Base-by-base conservation (phyloP, 495 filamentous ascomycete genomes). In the Talaromyces trachyspermus region DNA sequence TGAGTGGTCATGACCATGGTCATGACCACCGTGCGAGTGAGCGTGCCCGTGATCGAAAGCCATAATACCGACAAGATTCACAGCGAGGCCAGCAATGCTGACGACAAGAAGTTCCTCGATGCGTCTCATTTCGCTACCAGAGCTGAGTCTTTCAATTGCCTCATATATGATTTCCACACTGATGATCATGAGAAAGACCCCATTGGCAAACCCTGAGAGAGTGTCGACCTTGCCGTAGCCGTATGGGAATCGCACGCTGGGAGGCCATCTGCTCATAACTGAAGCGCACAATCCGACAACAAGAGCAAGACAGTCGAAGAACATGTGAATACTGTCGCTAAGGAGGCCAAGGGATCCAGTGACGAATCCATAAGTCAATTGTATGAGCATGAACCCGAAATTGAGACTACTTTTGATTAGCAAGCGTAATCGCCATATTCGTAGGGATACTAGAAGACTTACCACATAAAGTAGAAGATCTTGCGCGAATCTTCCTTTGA, bases 281-380 rank as follows among this genome's bases (percentile, higher is more conserved):
- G 94, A 84, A n/a, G 92, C 92, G 54, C 88, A 88, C 7, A 99
- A 76, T 11, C 92, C 92, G 12, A 97, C 87, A 1, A 85, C 83
- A 17, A 99, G 75, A 15, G 92, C 92, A 11, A 95, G 76, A 53
- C 92, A 99, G 63, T 99, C 92, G 53, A 99, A 99, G 60, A 99
- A 94, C 92, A 99, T 99, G 65, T 99, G 92, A 50, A 99, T 94
- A 58, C 88, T 95, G 64, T 99, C 92, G 54, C 88, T 95, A 4
- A 99, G 80, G 2, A 99, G 74, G 1, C 92, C 92, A 5, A 99
- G 74, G 1, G 94, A 97, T 46, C 92, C 89, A 5, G 89, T 95
- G 10, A 88, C 60, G 53, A 92, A 89, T 25, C 92, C 92, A 58
- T 99, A 99, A 25, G 87, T 86, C 15, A 91, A 83, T 58, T 99